Percentiles rank a stretch among this genome's conserved stretches.
These are phyloP conservation scores for Sclerotinia subarctica DNA, from an alignment of 2,329 filamentous ascomycete species.

Conservation along the genomic window DNA sequence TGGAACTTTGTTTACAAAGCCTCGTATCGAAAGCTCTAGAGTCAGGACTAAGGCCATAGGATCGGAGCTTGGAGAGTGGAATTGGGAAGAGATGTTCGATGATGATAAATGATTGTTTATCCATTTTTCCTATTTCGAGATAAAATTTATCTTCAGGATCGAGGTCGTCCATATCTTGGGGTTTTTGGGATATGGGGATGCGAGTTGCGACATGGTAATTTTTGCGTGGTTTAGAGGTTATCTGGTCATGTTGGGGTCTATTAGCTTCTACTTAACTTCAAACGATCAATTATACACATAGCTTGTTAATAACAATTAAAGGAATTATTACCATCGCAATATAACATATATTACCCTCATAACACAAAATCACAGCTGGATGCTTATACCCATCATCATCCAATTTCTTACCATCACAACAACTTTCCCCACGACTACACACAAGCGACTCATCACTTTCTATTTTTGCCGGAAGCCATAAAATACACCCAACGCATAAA, in stretches of 20 bases:
- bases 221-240: neutral
- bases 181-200: constrained; percentile 2
- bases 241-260: neutral
- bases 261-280: neutral
- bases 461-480: constrained; percentile 5
- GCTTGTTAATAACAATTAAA: neutral
- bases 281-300: neutral
- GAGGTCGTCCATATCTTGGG: neutral
- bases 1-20: neutral
- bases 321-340: neutral
- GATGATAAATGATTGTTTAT: neutral
- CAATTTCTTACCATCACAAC: neutral
- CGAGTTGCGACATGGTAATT: neutral
- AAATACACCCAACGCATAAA: constrained; percentile 3
- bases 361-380: constrained; percentile 1
- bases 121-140: neutral
- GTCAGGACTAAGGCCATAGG: neutral
- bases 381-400: constrained; percentile 8
- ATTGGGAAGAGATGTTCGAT: constrained; percentile 1
- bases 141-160: neutral
- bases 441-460: neutral
- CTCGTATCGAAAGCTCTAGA: neutral
- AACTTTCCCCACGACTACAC: neutral
- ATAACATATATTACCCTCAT: neutral
- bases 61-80: neutral